Evolutionary conservation across 2,329 filamentous ascomycete genomes (phyloP).

Genomic region (Zymoseptoria pseudotritici): DNA sequence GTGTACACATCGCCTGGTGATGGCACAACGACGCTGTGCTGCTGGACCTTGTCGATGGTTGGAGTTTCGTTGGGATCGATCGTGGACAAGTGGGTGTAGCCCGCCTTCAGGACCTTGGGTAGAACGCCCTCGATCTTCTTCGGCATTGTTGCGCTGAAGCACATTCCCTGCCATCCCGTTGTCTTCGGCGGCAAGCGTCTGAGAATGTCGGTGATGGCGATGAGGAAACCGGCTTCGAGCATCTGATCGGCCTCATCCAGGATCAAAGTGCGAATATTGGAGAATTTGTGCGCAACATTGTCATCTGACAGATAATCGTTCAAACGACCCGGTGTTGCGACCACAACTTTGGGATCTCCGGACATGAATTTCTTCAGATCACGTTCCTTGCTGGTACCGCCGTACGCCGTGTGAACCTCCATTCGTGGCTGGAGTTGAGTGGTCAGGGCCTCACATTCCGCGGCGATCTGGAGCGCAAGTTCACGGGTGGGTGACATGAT

Average conservation of each 20-base stretch:
- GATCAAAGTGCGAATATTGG: conserved; percentile 39
- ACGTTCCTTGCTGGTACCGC: conserved; percentile 67
- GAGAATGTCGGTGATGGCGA: conserved; percentile 47
- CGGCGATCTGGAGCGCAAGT: conserved; percentile 55
- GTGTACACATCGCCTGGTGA: conserved; percentile 39
- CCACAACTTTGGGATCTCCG: conserved; percentile 75
- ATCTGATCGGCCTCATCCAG: conserved; percentile 80
- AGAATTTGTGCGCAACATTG: conserved; percentile 40
- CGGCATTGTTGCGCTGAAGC: conserved; percentile 41
- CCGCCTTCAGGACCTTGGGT: conserved; percentile 37
- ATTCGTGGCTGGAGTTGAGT: conserved; percentile 71
- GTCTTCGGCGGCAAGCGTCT: conserved; percentile 45
- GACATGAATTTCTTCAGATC: conserved; percentile 63
- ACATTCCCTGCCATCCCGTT: conserved; percentile 44
- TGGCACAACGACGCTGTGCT: conserved; percentile 37
- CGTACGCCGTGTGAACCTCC: conserved; percentile 64
- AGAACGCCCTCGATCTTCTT: conserved; percentile 39
- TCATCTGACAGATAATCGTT: conserved; percentile 72
- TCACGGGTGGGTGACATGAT: conserved; percentile 73
- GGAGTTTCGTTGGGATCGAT: conserved; percentile 39
- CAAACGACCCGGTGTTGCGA: conserved; percentile 81
- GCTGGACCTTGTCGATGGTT: conserved; percentile 43
- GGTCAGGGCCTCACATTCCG: conserved; percentile 79
- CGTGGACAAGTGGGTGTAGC: conserved; percentile 37
- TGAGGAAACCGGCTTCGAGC: conserved; percentile 48